A percentile compares a stretch with the other conserved stretches of the same genome.
These are phyloP conservation scores for Capronia coronata DNA, from an alignment of 2,329 filamentous ascomycete species.

Conservation along the genomic window DNA sequence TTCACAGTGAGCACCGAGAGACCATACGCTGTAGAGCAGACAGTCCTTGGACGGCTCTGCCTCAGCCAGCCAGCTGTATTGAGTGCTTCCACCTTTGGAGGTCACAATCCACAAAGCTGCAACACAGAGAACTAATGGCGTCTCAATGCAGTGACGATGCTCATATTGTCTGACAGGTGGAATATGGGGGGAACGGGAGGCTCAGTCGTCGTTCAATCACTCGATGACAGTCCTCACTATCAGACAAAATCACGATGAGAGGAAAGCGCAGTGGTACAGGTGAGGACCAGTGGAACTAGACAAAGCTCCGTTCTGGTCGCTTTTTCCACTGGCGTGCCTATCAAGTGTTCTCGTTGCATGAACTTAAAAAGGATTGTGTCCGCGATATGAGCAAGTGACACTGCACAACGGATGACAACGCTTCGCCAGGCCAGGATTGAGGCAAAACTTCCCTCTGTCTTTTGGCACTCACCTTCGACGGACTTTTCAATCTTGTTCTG, in stretches of 20 bases:
- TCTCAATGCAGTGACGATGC: no score
- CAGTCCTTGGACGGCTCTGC: not conserved
- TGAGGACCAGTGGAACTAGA: not conserved
- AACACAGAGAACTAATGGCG: not conserved
- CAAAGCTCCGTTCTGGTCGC: not conserved
- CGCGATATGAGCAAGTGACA: constrained; percentile 7
- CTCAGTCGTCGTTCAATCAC: not conserved
- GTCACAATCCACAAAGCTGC: not conserved
- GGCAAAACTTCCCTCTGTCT: constrained; percentile 3
- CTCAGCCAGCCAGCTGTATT: not conserved
- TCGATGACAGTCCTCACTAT: not conserved
- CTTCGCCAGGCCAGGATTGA: constrained; percentile 6
- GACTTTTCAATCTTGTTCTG: not conserved
- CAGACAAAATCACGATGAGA: not conserved
- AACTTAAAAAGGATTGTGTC: constrained; percentile 1
- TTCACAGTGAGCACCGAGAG: not conserved
- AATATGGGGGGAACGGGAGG: not conserved
- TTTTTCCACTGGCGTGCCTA: not conserved
- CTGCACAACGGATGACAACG: constrained; percentile 17
- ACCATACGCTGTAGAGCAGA: not conserved
- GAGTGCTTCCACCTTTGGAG: not conserved
- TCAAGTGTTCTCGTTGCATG: not conserved
- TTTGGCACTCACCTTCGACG: not conserved
- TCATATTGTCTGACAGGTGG: not conserved
- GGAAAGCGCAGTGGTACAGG: not conserved